Percentiles rank a stretch among this genome's conserved stretches.
phyloP scores from a whole-genome alignment of 441 rosid genomes.

The Erodium chrysanthum region DNA sequence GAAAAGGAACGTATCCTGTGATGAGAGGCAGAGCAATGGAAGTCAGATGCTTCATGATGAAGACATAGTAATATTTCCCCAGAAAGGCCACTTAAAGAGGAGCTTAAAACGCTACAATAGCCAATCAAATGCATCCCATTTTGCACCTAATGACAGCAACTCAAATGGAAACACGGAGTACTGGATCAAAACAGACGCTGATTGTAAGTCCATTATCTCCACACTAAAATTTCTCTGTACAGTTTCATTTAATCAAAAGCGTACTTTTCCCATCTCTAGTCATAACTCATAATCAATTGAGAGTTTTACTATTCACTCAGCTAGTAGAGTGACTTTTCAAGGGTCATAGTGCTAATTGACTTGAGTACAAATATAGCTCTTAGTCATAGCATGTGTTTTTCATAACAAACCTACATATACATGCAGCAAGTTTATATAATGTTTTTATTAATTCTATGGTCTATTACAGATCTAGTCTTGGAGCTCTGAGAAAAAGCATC shows the following conservation, averaged over 20 bases:
- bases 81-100: slow-evolving; percentile 22
- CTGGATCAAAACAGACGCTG: slow-evolving; percentile 42
- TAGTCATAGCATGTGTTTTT: neutral
- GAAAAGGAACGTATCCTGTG: slow-evolving; percentile 26
- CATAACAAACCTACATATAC: neutral
- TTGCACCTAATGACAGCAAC: slow-evolving; percentile 31
- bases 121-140: slow-evolving; percentile 41
- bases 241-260: neutral
- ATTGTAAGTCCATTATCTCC: slow-evolving; percentile 44
- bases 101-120: slow-evolving; percentile 32
- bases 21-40: slow-evolving; percentile 25
- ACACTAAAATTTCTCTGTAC: neutral
- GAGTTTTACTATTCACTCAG: neutral
- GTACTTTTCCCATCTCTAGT: neutral
- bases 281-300: neutral
- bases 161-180: slow-evolving; percentile 56
- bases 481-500: slow-evolving; percentile 39
- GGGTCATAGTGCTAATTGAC: neutral
- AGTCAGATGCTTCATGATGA: slow-evolving; percentile 29
- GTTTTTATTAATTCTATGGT: slow-evolving; percentile 1
- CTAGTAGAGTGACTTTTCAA: neutral
- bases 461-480: slow-evolving; percentile 53
- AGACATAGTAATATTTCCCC: slow-evolving; percentile 31
- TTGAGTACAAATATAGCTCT: neutral
- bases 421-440: neutral